A percentile compares a stretch with the other conserved stretches of the same genome.
Evolutionary conservation across 2,329 filamentous ascomycete species (phyloP).

Genomic region (Pseudofabraea citricarpa): DNA sequence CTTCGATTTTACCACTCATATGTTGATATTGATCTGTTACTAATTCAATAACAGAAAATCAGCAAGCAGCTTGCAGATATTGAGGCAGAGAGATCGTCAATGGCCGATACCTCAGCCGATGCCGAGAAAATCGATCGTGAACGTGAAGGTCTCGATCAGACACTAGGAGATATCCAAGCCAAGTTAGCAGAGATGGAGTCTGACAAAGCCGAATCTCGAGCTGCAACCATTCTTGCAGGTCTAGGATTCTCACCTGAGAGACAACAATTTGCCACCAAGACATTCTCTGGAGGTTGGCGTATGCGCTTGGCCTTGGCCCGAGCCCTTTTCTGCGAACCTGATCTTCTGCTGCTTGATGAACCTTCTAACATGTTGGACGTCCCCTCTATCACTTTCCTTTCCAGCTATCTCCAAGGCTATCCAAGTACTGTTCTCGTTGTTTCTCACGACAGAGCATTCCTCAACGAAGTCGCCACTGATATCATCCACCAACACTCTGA

Average conservation of each 20-base stretch:
- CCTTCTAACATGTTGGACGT: conserved; percentile 99
- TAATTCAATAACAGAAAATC: conserved; percentile 55
- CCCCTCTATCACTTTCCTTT: conserved; percentile 97
- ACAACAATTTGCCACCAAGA: conserved; percentile 90
- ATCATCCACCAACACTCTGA: conserved; percentile 98
- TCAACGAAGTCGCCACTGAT: conserved; percentile 98
- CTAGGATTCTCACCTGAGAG: conserved; percentile 92
- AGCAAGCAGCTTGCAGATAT: conserved; percentile 68
- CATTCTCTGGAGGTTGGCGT: conserved; percentile 98
- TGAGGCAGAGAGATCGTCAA: conserved; percentile 68
- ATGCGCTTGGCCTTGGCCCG: conserved; percentile 94
- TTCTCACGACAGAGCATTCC: conserved; percentile 97
- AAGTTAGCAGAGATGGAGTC: conserved; percentile 99
- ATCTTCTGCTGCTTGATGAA: conserved; percentile 93
- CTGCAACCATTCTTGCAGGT: conserved; percentile 93
- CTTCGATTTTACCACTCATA: no score
- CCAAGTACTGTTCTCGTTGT: conserved; percentile 94
- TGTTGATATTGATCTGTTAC: no score
- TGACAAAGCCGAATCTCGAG: conserved; percentile 93
- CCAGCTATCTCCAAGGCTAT: conserved; percentile 90
- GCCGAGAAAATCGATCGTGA: conserved; percentile 80
- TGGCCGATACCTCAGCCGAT: conserved; percentile 91
- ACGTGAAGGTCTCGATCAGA: conserved; percentile 84
- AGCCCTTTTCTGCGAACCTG: conserved; percentile 96
- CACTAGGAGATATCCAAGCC: conserved; percentile 82